Conservation (phyloP, 768 basidiomycete species). For the Astraeus odoratus region DNA sequence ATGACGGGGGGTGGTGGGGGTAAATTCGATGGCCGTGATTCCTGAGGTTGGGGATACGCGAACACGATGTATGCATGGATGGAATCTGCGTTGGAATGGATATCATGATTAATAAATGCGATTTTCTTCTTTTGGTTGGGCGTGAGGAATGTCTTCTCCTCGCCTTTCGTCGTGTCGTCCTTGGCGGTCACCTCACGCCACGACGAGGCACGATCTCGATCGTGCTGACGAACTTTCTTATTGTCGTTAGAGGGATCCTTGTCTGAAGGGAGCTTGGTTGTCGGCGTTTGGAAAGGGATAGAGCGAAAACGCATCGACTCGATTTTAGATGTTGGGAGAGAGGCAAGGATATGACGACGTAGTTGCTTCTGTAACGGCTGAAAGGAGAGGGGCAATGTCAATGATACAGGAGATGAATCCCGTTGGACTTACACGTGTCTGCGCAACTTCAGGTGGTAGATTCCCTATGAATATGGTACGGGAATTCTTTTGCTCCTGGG, state of each 20-base stretch:
- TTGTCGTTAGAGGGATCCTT: conserved; percentile 25
- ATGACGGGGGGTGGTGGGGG: conserved; percentile 44
- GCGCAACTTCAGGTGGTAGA: conserved; percentile 67
- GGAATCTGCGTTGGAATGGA: conserved; percentile 69
- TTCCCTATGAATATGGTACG: conserved; percentile 94
- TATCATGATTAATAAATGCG: conserved; percentile 89
- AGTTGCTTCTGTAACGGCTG: conserved; percentile 74
- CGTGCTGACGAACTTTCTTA: conserved; percentile 38
- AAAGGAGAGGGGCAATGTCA: conserved; percentile 1
- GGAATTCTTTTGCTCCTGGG: conserved; percentile 60
- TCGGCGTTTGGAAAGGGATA: conserved; percentile 82
- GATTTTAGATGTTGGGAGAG: conserved; percentile 70
- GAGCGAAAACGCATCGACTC: conserved; percentile 94
- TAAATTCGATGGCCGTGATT: conserved; percentile 39
- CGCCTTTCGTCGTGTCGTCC: conserved; percentile 34
- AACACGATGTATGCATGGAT: conserved; percentile 92
- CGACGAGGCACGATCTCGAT: conserved; percentile 48
- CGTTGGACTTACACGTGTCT: conserved; percentile 54
- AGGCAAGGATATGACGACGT: conserved; percentile 65
- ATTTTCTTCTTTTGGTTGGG: conserved; percentile 87
- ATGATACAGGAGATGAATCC: neutral
- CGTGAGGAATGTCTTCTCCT: conserved; percentile 65
- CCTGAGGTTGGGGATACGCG: conserved; percentile 50
- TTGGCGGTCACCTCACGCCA: conserved; percentile 47
- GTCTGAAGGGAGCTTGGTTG: conserved; percentile 48